Conservation (phyloP, 805 yeast genomes). For the Candida sanyiensis region DNA sequence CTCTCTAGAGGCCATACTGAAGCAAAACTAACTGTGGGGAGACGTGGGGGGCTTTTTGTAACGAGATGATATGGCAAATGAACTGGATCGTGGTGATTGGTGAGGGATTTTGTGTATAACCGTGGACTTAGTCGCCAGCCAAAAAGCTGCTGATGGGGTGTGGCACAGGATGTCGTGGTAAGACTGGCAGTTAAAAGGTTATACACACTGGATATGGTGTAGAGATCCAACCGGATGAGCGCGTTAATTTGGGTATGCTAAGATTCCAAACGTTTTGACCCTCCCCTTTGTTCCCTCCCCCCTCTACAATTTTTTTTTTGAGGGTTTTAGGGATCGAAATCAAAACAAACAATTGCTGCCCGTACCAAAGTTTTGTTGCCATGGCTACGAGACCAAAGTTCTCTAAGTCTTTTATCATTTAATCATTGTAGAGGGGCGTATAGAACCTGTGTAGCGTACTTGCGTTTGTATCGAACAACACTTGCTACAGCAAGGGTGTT, state of each 20-base stretch:
- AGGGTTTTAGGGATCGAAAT: background rate
- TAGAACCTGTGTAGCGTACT: constrained; percentile 85
- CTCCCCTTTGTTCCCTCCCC: background rate
- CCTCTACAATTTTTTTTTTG: background rate
- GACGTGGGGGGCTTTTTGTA: no score
- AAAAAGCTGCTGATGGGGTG: no score
- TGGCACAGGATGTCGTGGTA: no score
- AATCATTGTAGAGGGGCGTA: constrained; percentile 72
- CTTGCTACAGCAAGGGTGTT: constrained; percentile 91
- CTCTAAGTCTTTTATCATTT: background rate
- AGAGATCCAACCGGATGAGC: no score
- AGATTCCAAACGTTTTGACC: background rate
- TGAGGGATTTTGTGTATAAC: no score
- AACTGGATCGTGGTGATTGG: no score
- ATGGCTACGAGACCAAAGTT: background rate
- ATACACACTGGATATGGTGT: no score
- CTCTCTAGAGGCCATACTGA: constrained; percentile 23
- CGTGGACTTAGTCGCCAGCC: no score
- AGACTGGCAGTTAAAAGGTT: no score
- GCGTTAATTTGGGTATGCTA: no score
- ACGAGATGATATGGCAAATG: no score
- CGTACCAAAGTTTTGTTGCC: constrained; percentile 1
- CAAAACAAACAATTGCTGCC: constrained; percentile 7
- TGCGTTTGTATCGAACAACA: constrained; percentile 80
- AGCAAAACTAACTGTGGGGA: no score